These are phyloP conservation scores for Syncephalastrum contaminatum DNA, from an alignment of 371 early-diverging fungal species.

Conservation along the genomic window DNA sequence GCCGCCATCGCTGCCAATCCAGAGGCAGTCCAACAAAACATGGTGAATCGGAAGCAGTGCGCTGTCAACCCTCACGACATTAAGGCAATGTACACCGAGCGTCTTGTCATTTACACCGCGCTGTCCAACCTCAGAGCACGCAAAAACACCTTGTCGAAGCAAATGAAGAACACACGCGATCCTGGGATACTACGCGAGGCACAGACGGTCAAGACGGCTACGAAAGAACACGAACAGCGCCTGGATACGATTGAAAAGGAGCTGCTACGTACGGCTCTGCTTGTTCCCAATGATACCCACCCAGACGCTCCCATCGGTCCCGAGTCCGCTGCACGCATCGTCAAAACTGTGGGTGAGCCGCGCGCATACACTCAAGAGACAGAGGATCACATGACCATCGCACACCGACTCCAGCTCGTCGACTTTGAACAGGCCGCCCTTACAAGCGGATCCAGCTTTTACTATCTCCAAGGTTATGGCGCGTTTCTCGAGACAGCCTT, in stretches of 20 bases:
- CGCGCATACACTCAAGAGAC: slow-evolving; percentile 20
- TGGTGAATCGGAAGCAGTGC: slow-evolving; percentile 50
- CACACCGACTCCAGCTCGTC: slow-evolving; percentile 62
- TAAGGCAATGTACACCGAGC: slow-evolving; percentile 49
- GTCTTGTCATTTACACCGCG: slow-evolving; percentile 31
- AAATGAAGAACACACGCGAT: slow-evolving; percentile 6
- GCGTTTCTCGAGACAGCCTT: slow-evolving; percentile 86
- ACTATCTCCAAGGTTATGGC: slow-evolving; percentile 82
- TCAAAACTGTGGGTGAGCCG: slow-evolving; percentile 49
- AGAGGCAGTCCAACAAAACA: slow-evolving; percentile 50
- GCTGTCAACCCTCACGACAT: slow-evolving; percentile 43
- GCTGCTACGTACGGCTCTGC: slow-evolving; percentile 40
- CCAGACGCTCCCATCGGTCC: slow-evolving; percentile 66
- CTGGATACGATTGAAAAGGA: slow-evolving; percentile 37
- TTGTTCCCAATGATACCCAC: slow-evolving; percentile 76
- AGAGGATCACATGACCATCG: slow-evolving; percentile 72
- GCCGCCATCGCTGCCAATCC: slow-evolving; percentile 54
- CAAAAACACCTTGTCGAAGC: slow-evolving; percentile 48
- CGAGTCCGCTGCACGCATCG: slow-evolving; percentile 56
- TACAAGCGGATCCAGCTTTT: slow-evolving; percentile 85
- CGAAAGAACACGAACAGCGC: slow-evolving; percentile 37
- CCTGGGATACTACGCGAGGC: not conserved
- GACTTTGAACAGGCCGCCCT: slow-evolving; percentile 85
- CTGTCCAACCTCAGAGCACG: slow-evolving; percentile 39
- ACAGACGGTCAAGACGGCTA: too few relatives aligned